Base-by-base conservation (phyloP, 257 asterid genomes). In the Salvia splendens region DNA sequence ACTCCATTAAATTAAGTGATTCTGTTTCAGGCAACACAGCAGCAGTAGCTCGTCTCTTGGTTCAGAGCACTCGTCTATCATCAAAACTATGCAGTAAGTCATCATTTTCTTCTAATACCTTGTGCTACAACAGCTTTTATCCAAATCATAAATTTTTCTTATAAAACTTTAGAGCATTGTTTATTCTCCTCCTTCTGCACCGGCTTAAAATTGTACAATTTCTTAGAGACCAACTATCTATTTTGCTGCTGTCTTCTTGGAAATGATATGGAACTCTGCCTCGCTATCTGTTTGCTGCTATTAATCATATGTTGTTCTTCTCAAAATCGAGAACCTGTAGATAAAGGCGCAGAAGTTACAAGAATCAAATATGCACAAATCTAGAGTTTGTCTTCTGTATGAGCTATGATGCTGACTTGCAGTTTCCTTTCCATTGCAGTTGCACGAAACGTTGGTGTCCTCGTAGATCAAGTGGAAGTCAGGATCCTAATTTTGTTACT, bases 41-140 rank as follows among this genome's bases (percentile, higher is more conserved):
- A 8, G n/a, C 36, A 47, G 51, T 48, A 16, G 45, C 38, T 76
- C 38, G 17, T 77, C 43, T 62, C 30, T 49, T 38, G 46, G 38
- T 62, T 64, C 9, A 8, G 76, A 7, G 62, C 65, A 33, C 47
- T 73, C 52, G 64, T 56, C 51, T 56, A 35, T 69, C 68, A 41
- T 67, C 68, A 48, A 52, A 53, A 51, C 41, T 43, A 61, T 12
- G 12, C 53, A 45, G 74, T 53, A 66, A 76, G 81, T n/a, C n/a
- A n/a, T 45, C 56, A 14, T 58, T 45, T 30, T 46, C 45, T 61
- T 42, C 47, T 41, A 61, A 70, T 35, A 54, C 68, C 38, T 24
- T 6, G 5, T 15, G 12, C 55, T 9, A n/a, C n/a, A n/a, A 49
- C 24, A 49, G 3, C 5, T 35, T 12, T 3, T 56, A 7, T 56